Evolutionary conservation across 1,139 yeast species (phyloP), one percentile per base, ranked within the genome.

Genomic region (Maudiozyma humilis): DNA sequence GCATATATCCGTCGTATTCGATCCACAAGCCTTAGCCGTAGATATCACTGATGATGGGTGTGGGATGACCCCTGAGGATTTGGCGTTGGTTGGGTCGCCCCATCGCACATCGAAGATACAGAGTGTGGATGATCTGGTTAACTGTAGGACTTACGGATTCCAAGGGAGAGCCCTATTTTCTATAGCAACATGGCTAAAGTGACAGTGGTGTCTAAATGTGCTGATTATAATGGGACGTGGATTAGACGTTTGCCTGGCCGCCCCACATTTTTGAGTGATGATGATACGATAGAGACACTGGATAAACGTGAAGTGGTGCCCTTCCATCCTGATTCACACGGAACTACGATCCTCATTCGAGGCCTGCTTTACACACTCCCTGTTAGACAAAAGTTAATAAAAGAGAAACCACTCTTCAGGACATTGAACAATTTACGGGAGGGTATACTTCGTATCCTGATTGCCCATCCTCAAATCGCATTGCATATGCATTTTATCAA

Each of bases 351-450:
- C 1, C 46, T 60, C 0, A 72, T 77, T 0, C 54, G 65, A 4
- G 72, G 76, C 45, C 45, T 84, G 16, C 82, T 82, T 56, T 62
- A 67, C 16, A 69, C 66, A 33, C 43, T 76, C 1, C 88, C 89
- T 0, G 88, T 84, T 1, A 65, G 95, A 25, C 65, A 71, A 34
- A 51, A 56, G 4, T 47, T 54, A 15, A n/a, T 51, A 4, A 16
- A 32, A 29, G 44, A 48, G 2, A 47, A 43, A 3, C 60, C 70
- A 0, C 48, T 53, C 41, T 46, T 50, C 34, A 53, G 56, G 29
- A 46, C 66, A 15, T 40, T 69, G 0, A 62, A 60, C n/a, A 62
- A 57, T 0, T 33, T 78, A 1, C 68, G 71, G 47, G 51, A 53
- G 8, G 55, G 54, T 6, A 45, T 74, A 0, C 60, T 73, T 8